Evolutionary conservation across 345 rosid species (phyloP).

Genomic region (Dovyalis caffra): DNA sequence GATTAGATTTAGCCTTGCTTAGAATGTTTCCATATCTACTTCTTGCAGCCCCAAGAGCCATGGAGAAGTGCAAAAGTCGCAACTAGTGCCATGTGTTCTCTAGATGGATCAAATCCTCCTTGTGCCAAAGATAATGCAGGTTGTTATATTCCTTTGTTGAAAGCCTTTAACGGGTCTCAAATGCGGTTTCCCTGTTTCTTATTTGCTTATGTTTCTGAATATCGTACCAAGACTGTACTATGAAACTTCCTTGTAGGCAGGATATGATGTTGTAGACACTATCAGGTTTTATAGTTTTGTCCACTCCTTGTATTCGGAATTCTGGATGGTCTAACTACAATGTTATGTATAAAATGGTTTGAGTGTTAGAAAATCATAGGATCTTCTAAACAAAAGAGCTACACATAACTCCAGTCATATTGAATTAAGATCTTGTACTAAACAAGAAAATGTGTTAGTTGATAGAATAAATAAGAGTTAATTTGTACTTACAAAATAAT

Average conservation of each 20-base stretch:
- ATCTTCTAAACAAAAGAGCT: no score
- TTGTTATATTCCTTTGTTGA: not conserved
- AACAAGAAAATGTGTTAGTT: no score
- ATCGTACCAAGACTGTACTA: conserved; percentile 16
- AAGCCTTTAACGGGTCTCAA: conserved; percentile 4
- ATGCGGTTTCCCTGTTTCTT: conserved; percentile 4
- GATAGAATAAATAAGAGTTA: no score
- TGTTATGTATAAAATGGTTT: not conserved
- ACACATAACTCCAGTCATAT: no score
- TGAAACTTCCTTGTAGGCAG: not conserved
- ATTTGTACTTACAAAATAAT: no score
- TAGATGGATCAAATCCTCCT: not conserved
- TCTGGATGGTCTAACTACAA: not conserved
- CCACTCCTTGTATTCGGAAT: conserved; percentile 1
- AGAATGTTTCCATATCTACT: conserved; percentile 4
- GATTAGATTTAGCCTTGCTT: not conserved
- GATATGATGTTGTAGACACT: no score
- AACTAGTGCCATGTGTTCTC: conserved; percentile 21
- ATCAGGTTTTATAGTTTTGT: not conserved
- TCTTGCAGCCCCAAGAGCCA: conserved; percentile 62
- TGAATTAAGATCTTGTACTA: no score
- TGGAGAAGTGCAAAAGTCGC: conserved; percentile 58
- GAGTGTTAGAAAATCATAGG: not conserved
- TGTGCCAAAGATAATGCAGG: not conserved
- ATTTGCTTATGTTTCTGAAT: conserved; percentile 3